A percentile compares a stretch with the other conserved stretches of the same genome.
These are phyloP conservation scores for Alternaria arborescens DNA, from an alignment of 2,329 filamentous ascomycete genomes.

Conservation along the genomic window DNA sequence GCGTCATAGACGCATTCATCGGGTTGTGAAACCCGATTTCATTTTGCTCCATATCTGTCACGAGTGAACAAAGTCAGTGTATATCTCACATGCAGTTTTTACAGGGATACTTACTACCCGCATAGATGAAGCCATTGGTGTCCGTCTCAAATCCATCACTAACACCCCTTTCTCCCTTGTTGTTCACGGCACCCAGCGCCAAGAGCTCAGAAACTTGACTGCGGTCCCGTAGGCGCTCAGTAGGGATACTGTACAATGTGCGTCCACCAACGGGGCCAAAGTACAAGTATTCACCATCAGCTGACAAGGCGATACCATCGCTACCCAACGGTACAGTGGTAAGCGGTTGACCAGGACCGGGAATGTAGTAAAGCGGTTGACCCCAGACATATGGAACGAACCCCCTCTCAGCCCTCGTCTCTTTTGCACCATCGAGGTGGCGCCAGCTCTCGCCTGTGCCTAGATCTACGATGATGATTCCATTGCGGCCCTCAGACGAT, in stretches of 20 bases:
- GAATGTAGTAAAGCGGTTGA: slow-evolving; percentile 55
- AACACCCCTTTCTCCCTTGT: slow-evolving; percentile 59
- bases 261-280: slow-evolving; percentile 57
- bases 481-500: slow-evolving; percentile 58
- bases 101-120: slow-evolving; percentile 38
- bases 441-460: slow-evolving; percentile 60
- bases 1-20: slow-evolving; percentile 53
- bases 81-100: background rate
- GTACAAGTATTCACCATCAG: slow-evolving; percentile 59
- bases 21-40: slow-evolving; percentile 54
- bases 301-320: slow-evolving; percentile 62
- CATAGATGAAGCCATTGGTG: slow-evolving; percentile 59
- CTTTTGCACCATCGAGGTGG: slow-evolving; percentile 55
- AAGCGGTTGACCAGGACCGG: slow-evolving; percentile 46
- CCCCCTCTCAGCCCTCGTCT: slow-evolving; percentile 55
- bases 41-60: slow-evolving; percentile 58
- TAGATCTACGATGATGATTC: slow-evolving; percentile 61
- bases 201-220: slow-evolving; percentile 53
- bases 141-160: slow-evolving; percentile 64
- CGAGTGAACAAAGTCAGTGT: background rate
- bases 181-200: slow-evolving; percentile 55
- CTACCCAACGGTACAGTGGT: slow-evolving; percentile 56
- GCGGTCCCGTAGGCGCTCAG: slow-evolving; percentile 53
- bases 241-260: slow-evolving; percentile 58
- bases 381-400: slow-evolving; percentile 62